Conservation (phyloP, 345 rosid genomes). For the Ceriops tagal region DNA sequence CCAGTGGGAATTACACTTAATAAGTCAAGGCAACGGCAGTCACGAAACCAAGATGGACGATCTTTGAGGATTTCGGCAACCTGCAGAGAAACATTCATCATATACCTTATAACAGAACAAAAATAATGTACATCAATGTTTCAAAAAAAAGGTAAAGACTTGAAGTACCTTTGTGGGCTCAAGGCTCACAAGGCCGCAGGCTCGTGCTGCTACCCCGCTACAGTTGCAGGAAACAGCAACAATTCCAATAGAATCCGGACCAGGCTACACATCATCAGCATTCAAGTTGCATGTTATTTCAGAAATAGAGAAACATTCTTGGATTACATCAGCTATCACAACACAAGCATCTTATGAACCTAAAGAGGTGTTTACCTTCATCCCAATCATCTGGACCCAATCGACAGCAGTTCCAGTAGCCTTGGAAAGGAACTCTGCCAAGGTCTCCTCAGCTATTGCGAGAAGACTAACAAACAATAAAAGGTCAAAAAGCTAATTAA, state of each 20-base stretch:
- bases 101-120: not conserved
- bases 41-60: slow-evolving; percentile 92
- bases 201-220: slow-evolving; percentile 98
- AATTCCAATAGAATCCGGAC: slow-evolving; percentile 99
- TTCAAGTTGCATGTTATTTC: not conserved
- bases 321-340: not conserved
- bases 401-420: slow-evolving; percentile 99
- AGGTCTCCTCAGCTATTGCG: slow-evolving; percentile 92
- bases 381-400: slow-evolving; percentile 99
- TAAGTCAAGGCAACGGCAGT: slow-evolving; percentile 75
- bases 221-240: slow-evolving; percentile 98
- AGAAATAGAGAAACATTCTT: not conserved
- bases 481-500: not conserved
- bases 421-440: slow-evolving; percentile 87
- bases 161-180: slow-evolving; percentile 84
- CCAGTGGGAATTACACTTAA: slow-evolving; percentile 76
- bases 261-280: slow-evolving; percentile 58
- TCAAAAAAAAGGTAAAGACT: not conserved
- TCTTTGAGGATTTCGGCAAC: slow-evolving; percentile 96
- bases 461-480: slow-evolving; percentile 52
- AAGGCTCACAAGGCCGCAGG: slow-evolving; percentile 96
- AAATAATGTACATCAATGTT: not conserved
- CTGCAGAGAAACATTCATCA: slow-evolving; percentile 31
- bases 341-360: not conserved
- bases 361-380: slow-evolving; percentile 58